These are phyloP conservation scores for Prinsepia uniflora DNA, from an alignment of 306 rosid species.

Conservation along the genomic window DNA sequence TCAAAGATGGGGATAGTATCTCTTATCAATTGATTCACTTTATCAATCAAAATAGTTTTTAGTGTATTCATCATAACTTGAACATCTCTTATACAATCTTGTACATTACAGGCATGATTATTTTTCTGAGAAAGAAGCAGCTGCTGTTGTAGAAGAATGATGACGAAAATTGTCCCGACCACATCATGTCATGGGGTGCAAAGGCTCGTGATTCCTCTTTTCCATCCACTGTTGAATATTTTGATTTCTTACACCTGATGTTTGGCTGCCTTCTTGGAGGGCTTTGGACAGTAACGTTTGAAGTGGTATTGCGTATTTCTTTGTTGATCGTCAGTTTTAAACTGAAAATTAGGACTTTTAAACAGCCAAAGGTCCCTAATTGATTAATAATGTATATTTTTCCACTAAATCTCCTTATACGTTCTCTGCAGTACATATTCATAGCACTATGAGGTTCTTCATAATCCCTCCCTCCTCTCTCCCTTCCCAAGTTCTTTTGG, in stretches of 20 bases:
- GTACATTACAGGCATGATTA: conserved; percentile 67
- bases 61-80: not conserved
- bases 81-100: conserved; percentile 18
- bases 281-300: not conserved
- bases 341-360: not conserved
- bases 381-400: not conserved
- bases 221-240: conserved; percentile 9
- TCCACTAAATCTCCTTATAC: not conserved
- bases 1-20: not conserved
- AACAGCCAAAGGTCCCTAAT: conserved; percentile 1
- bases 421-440: not conserved
- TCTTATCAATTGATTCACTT: not conserved
- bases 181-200: conserved; percentile 9
- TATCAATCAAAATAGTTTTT: not conserved
- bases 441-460: not conserved
- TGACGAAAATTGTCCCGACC: conserved; percentile 36
- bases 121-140: conserved; percentile 45
- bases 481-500: not conserved
- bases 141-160: conserved; percentile 65
- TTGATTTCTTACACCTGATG: conserved; percentile 16
- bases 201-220: conserved; percentile 8
- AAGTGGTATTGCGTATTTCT: not conserved
- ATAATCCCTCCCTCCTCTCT: not conserved
- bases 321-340: conserved; percentile 1
- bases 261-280: conserved; percentile 19